Evolutionary conservation across 352 stramenopile species (phyloP).

Genomic region (Synura sp.): DNA sequence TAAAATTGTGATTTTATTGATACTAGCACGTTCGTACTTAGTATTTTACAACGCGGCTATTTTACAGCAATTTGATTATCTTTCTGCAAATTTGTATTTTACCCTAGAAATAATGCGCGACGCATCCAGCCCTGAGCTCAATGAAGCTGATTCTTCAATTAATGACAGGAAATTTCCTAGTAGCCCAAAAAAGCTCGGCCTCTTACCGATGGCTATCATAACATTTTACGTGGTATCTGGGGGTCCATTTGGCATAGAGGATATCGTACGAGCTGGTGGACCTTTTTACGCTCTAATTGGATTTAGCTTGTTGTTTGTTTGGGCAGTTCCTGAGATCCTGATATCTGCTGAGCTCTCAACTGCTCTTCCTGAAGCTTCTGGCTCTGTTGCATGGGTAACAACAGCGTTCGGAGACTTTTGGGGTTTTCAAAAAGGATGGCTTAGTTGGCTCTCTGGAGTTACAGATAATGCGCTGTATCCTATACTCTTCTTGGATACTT

Average conservation of each 20-base stretch:
- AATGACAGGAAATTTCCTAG: too few relatives aligned
- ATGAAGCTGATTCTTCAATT: too few relatives aligned
- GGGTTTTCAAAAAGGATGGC: constrained; percentile 70
- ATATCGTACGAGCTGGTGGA: constrained; percentile 75
- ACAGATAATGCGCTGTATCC: constrained; percentile 88
- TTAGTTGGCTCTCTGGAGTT: constrained; percentile 74
- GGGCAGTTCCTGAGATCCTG: constrained; percentile 76
- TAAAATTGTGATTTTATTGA: too few relatives aligned
- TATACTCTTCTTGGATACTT: constrained; percentile 62
- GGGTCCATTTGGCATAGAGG: constrained; percentile 87
- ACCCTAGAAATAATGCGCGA: too few relatives aligned
- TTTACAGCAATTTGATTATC: too few relatives aligned
- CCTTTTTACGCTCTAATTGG: constrained; percentile 76
- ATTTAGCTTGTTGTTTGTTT: constrained; percentile 75
- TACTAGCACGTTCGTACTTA: too few relatives aligned
- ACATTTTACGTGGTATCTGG: constrained; percentile 83
- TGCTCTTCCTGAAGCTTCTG: constrained; percentile 70
- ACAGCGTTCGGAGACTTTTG: constrained; percentile 77
- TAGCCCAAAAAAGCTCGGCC: constrained; percentile 39
- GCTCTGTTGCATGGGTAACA: constrained; percentile 80
- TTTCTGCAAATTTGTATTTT: too few relatives aligned
- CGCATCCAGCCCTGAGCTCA: too few relatives aligned
- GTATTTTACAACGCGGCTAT: too few relatives aligned
- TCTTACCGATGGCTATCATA: constrained; percentile 51
- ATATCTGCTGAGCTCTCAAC: constrained; percentile 84